Evolutionary conservation across 805 yeast species (phyloP), one percentile per base, ranked within the genome.

Genomic region (Vanderwaltozyma verrucispora): DNA sequence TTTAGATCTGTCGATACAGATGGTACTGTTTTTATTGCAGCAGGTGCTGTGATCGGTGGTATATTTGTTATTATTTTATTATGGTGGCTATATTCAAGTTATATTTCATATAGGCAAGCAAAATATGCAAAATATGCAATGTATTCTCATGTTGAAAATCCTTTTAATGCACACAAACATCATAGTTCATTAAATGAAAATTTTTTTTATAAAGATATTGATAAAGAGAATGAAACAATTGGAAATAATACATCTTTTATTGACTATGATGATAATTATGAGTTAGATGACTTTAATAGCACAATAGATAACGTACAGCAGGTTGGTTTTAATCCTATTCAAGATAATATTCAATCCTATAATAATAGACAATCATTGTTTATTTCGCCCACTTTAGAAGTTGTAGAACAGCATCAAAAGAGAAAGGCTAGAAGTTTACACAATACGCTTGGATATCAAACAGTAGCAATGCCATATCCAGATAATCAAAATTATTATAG

Each of bases 11-110:
- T 52, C 16, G 44, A 41, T 25, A 65, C 68, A 32, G 68, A 73
- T 33, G 95, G 95, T 1, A 80, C 92, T 1, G 87, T 86, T 2
- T 85, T 84, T 60, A 85, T 86, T 36, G 80, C 83, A 0, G 80
- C 84, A 30, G 95, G 94, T 1, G 65, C 80, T 10, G 66, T 78
- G 28, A 74, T 78, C 4, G 83, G 78, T 0, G 76, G 74, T 28
- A 61, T 81, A 4, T 57, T 77, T 16, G 43, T 78, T 3, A 68
- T 67, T 1, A 65, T 80, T 28, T 45, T 71, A 10, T 45, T 67
- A 12, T 77, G 80, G 71, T 73, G 79, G 46, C 49, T 71, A 17
- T 54, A 72, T 18, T 62, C 67, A 30, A 70, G 73, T 12, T 43
- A 68, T 24, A 50, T 61, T 12, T 75, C 85, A 5, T 69, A 71